Percentiles rank a stretch among this genome's conserved stretches.
phyloP scores from a whole-genome alignment of 441 rosid genomes.

The Erodium trifolium region DNA sequence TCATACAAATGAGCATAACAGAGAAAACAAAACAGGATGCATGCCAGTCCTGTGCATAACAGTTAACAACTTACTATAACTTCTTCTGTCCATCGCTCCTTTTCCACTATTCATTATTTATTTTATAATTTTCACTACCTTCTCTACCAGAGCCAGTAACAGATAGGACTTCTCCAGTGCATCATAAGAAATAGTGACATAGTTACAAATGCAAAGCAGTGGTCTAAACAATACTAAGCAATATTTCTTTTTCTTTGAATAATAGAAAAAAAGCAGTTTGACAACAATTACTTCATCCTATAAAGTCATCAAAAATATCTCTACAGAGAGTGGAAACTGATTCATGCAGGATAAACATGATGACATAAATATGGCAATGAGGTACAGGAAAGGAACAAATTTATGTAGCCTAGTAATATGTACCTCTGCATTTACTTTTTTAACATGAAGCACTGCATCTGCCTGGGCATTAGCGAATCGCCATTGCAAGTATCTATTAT shows the following conservation, averaged over 20 bases:
- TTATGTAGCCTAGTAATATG: slow-evolving; percentile 10
- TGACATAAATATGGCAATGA: neutral
- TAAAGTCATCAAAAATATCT: neutral
- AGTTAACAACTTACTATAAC: slow-evolving; percentile 8
- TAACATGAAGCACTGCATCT: slow-evolving; percentile 57
- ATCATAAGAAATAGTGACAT: neutral
- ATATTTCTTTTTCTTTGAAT: neutral
- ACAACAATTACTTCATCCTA: neutral
- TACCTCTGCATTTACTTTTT: slow-evolving; percentile 74
- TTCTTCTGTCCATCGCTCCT: neutral
- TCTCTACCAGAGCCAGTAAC: neutral
- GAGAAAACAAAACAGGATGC: neutral
- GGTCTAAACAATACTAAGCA: neutral
- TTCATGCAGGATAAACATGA: slow-evolving; percentile 6
- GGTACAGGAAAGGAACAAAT: slow-evolving; percentile 1
- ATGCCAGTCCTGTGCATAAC: neutral
- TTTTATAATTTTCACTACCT: neutral
- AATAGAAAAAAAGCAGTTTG: neutral
- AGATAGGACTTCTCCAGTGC: neutral
- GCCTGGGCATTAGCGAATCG: slow-evolving; percentile 69
- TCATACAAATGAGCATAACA: too few relatives aligned
- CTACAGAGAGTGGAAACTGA: slow-evolving; percentile 1
- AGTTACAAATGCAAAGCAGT: neutral
- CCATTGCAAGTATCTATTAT: slow-evolving; percentile 88
- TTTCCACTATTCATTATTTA: neutral